phyloP scores from a whole-genome alignment of 352 stramenopile genomes.

The Aphanomyces invadans region DNA sequence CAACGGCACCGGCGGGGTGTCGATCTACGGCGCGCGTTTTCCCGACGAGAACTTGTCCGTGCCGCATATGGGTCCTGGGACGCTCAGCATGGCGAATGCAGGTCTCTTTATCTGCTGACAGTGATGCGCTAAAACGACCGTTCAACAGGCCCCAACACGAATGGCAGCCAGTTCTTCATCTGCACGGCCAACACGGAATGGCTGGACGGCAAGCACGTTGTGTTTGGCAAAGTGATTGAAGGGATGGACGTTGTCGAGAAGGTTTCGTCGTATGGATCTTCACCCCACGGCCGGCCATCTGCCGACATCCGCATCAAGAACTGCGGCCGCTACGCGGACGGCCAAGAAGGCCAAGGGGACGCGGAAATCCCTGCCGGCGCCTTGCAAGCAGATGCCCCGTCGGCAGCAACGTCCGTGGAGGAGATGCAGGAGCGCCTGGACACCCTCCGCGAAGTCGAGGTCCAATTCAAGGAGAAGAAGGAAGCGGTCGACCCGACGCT shows the following conservation, averaged over 20 bases:
- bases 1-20: slow-evolving; percentile 91
- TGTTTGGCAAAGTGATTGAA: slow-evolving; percentile 89
- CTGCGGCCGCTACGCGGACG: slow-evolving; percentile 42
- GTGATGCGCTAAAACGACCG: background rate
- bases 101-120: slow-evolving; percentile 35
- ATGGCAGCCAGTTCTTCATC: slow-evolving; percentile 96
- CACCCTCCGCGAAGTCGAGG: slow-evolving; percentile 52
- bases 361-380: slow-evolving; percentile 3
- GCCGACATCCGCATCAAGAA: slow-evolving; percentile 89
- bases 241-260: slow-evolving; percentile 90
- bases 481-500: slow-evolving; percentile 49
- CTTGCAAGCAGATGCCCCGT: slow-evolving; percentile 1
- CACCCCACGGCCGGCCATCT: slow-evolving; percentile 80
- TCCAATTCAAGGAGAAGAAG: slow-evolving; percentile 48
- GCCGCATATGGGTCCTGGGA: slow-evolving; percentile 57
- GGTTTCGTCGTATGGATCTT: slow-evolving; percentile 59
- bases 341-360: background rate
- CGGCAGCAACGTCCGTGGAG: slow-evolving; percentile 38
- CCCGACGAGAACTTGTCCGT: slow-evolving; percentile 86
- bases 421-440: slow-evolving; percentile 59
- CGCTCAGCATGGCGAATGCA: slow-evolving; percentile 85
- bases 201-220: slow-evolving; percentile 95
- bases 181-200: slow-evolving; percentile 91
- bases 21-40: slow-evolving; percentile 91
- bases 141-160: slow-evolving; percentile 65